Base-by-base conservation (phyloP, 2,329 filamentous ascomycete genomes). In the Endoconidiophora polonica region DNA sequence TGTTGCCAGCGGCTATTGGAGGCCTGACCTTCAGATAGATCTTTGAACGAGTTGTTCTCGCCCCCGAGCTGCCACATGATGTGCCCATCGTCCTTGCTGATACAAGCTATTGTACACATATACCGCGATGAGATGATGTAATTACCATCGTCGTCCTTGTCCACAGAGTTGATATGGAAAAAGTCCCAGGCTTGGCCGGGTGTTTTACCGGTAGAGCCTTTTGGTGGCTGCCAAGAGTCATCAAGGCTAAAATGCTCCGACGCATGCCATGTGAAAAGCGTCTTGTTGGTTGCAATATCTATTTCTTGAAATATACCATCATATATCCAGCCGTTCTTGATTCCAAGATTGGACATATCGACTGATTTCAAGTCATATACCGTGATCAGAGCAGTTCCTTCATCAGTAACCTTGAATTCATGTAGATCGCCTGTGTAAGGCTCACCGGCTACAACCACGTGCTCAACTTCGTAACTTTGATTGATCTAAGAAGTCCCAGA, bases 81-180 rank as follows among this genome's bases (percentile, higher is more conserved):
- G 22, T 61, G 60, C 29, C 73, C 72, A 5, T 67, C 66, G 7
- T 61, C 62, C 12, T 64, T 62, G 52, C 69, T 67, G 56, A 78
- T 66, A 46, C 66, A 67, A 29, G 63, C 63, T 9, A 76, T 60
- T 16, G 67, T 64, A 56, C 66, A 66, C 46, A 67, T 64, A 56
- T 74, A 66, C 1, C 72, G 68, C 0, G 68, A 65, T 0, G 72
- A 77, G n/a, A 78, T 63, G 9, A 77, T 58, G 51, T 72, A 78
- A 56, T 77, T 69, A 3, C 71, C 71, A 0, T 64, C 55, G 0
- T 59, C 56, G 48, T 69, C 67, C 57, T 75, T 74, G 56, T 74
- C 68, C 24, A 77, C 61, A 36, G 70, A 71, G 60, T 76, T 74
- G 59, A 77, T 68, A 58, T 76, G 72, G 58, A 75, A 76, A 54